phyloP scores from a whole-genome alignment of 352 stramenopile genomes.

The Phytophthora lateralis region DNA sequence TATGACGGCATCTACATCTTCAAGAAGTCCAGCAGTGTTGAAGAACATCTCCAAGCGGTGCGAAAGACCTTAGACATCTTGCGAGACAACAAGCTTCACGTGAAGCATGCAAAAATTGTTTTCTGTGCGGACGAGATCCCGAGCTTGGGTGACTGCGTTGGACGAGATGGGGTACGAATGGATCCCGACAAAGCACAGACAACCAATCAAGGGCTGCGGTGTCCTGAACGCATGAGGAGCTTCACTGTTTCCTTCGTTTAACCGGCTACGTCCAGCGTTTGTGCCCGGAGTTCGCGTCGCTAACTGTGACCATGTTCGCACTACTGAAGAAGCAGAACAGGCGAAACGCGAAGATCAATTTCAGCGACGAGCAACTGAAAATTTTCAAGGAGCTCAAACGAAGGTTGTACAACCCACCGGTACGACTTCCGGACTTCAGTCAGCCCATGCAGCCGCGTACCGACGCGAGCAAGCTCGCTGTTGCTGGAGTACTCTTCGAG shows the following conservation, averaged over 20 bases:
- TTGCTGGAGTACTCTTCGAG: neutral
- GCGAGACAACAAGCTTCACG: conserved; percentile 9
- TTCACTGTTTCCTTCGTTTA: conserved; percentile 4
- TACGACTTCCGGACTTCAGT: neutral
- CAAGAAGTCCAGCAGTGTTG: conserved; percentile 1
- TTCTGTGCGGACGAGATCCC: conserved; percentile 7
- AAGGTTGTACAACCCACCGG: conserved; percentile 1
- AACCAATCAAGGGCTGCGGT: conserved; percentile 4
- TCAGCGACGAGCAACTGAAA: conserved; percentile 3
- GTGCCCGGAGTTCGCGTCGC: neutral
- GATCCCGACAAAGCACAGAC: conserved; percentile 5
- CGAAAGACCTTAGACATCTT: conserved; percentile 6
- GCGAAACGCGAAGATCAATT: conserved; percentile 4
- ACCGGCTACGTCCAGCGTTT: conserved; percentile 7
- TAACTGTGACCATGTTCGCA: neutral
- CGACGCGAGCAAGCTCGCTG: conserved; percentile 7
- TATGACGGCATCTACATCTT: conserved; percentile 22
- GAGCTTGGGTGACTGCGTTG: neutral
- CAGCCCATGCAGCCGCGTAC: conserved; percentile 4
- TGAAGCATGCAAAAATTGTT: conserved; percentile 5
- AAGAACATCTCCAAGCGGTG: conserved; percentile 6
- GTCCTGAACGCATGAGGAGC: conserved; percentile 1
- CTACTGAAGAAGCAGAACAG: conserved; percentile 2
- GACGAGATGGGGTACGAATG: conserved; percentile 3
- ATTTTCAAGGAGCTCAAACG: conserved; percentile 5